Percentiles rank a stretch among this genome's conserved stretches.
phyloP scores from a whole-genome alignment of 1,284 basidiomycete species.

The Cutaneotrichosporon mucoides region DNA sequence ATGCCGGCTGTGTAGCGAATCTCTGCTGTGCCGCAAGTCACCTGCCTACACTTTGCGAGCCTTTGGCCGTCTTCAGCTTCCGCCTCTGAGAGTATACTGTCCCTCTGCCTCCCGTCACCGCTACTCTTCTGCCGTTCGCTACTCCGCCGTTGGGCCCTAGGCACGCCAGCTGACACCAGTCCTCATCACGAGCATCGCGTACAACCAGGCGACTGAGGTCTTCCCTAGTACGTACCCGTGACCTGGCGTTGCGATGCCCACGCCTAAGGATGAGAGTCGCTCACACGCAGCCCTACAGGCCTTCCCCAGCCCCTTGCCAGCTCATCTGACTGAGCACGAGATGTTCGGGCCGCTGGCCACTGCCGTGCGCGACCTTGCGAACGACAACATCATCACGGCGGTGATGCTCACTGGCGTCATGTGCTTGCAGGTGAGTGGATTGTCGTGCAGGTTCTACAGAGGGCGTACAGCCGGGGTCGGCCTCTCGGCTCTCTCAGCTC shows the following conservation, averaged over 20 bases:
- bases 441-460: too few relatives aligned
- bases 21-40: too few relatives aligned
- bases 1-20: too few relatives aligned
- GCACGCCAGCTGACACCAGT: conserved; percentile 21
- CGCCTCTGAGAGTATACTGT: too few relatives aligned
- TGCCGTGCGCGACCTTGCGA: conserved; percentile 42
- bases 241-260: too few relatives aligned
- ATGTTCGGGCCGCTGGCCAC: conserved; percentile 33
- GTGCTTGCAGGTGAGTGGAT: conserved; percentile 37
- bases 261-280: too few relatives aligned
- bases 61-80: too few relatives aligned
- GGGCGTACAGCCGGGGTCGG: too few relatives aligned
- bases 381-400: conserved; percentile 45
- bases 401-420: conserved; percentile 48
- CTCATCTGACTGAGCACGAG: conserved; percentile 26
- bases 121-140: too few relatives aligned
- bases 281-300: conserved; percentile 28
- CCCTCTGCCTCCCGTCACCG: too few relatives aligned
- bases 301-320: conserved; percentile 33
- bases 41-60: too few relatives aligned
- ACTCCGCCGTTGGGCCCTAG: neutral
- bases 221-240: conserved; percentile 28
- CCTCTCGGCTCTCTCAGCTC: too few relatives aligned
- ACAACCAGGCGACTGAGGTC: conserved; percentile 39
- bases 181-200: conserved; percentile 39